Evolutionary conservation across 805 yeast species (phyloP).

Genomic region (Candida qinlingensis): DNA sequence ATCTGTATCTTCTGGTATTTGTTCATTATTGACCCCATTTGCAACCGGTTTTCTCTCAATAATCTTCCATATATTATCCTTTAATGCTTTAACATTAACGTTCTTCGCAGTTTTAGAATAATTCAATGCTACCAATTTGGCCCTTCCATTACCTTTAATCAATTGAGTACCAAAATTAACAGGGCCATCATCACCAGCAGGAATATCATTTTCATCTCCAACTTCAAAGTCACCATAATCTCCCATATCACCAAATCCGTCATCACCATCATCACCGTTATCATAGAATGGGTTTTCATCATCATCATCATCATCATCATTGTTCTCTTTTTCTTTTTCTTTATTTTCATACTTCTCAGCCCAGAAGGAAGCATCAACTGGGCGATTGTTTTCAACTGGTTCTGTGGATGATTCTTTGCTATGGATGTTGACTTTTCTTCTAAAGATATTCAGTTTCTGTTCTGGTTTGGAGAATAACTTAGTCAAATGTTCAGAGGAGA

Average conservation of each 20-base stretch:
- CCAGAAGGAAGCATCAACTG: constrained; percentile 67
- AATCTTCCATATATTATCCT: constrained; percentile 70
- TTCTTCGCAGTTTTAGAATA: constrained; percentile 71
- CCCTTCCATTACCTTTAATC: constrained; percentile 24
- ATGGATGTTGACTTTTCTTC: constrained; percentile 10
- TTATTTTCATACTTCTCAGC: constrained; percentile 52
- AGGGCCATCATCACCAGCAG: constrained; percentile 13
- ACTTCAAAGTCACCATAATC: constrained; percentile 21
- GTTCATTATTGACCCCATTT: not conserved
- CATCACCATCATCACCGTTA: constrained; percentile 5
- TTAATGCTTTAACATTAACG: constrained; percentile 68
- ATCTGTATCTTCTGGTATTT: not conserved
- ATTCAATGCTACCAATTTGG: constrained; percentile 41
- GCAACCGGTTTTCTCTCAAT: constrained; percentile 24
- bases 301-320: not conserved
- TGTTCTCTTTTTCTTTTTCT: constrained; percentile 25
- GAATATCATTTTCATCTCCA: constrained; percentile 6
- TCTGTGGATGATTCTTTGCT: constrained; percentile 3
- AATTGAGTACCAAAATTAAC: constrained; percentile 23
- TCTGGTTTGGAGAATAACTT: constrained; percentile 65
- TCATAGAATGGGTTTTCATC: constrained; percentile 26
- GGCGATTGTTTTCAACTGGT: constrained; percentile 24
- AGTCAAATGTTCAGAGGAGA: constrained; percentile 62
- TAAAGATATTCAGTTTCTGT: constrained; percentile 33
- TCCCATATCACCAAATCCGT: constrained; percentile 3